phyloP scores from a whole-genome alignment of 2,329 filamentous ascomycete species.

The Trichoderma sp. region DNA sequence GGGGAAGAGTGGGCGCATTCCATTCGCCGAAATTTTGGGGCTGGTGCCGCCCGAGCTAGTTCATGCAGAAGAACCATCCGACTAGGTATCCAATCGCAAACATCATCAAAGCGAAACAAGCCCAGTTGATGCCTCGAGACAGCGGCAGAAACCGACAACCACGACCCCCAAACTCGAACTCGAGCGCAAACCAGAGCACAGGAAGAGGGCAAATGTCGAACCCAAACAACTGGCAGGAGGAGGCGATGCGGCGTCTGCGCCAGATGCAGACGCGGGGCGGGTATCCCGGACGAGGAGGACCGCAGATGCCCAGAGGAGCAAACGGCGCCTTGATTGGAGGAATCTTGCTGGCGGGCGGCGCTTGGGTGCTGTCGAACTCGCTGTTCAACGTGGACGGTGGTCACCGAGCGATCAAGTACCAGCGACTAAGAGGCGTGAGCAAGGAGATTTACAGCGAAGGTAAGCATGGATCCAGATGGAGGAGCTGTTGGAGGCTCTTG shows the following conservation, averaged over 20 bases:
- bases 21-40: slow-evolving; percentile 10
- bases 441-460: slow-evolving; percentile 97
- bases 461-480: slow-evolving; percentile 34
- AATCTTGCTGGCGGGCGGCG: slow-evolving; percentile 50
- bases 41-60: background rate
- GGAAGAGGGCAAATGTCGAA: slow-evolving; percentile 33
- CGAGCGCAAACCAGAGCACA: background rate
- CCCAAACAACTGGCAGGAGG: slow-evolving; percentile 48
- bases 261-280: slow-evolving; percentile 48
- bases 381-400: slow-evolving; percentile 92
- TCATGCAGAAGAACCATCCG: background rate
- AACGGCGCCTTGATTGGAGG: slow-evolving; percentile 45
- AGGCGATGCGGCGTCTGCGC: slow-evolving; percentile 53
- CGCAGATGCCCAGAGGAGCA: slow-evolving; percentile 43
- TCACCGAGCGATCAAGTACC: slow-evolving; percentile 98
- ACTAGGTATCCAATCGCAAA: slow-evolving; percentile 7
- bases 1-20: slow-evolving; percentile 5
- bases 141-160: background rate
- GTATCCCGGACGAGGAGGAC: slow-evolving; percentile 45
- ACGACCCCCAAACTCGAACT: background rate
- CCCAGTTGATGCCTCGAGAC: slow-evolving; percentile 11
- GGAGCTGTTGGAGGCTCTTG: background rate
- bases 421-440: slow-evolving; percentile 85
- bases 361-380: slow-evolving; percentile 58
- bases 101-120: background rate